Evolutionary conservation across 1,284 basidiomycete species (phyloP), one percentile per base, ranked within the genome.

Genomic region (Meripilus lineatus): DNA sequence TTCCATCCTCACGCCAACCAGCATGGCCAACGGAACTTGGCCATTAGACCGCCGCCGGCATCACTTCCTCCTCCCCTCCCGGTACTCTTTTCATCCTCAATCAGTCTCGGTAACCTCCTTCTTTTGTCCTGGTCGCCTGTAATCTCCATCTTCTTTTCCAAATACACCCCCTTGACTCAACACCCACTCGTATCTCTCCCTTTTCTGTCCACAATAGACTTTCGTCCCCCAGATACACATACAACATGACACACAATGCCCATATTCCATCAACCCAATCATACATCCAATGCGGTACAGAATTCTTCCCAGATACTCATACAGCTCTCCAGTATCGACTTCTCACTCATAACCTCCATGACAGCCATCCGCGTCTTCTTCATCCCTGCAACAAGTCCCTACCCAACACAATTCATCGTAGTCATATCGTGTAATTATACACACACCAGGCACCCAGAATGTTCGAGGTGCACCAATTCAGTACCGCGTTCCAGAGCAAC

Each of bases 251-350:
- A 30, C n/a, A 30, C 28, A 8, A 30, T 30, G n/a, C 28, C 28
- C 8, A 30, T 8, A n/a, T 30, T 30, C 10, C n/a, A n/a, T 8
- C 28, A 10, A n/a, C 28, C 10, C 10, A 30, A 30, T 8, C 17
- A 18, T 15, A 13, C 38, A 15, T 23, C 38, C 20, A n/a, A 13
- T n/a, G 40, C 43, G 11, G 37, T 17, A 4, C 30, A 4, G 15
- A 36, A 37, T 8, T 67, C 66, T 36, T 52, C 54, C 74, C 74
- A 75, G 3, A 52, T 43, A 7, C 58, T 60, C 21, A 50, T 56
- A 44, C 72, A 74, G 46, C 68, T 68, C 46, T 74, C 68, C 18
- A 74, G 56, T n/a, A 75, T 50, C 13, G 65, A 64, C 32, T 69
- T 59, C 46, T 75, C 73, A 5, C 60, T 53, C 24, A 75, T 53